phyloP scores from a whole-genome alignment of 2,329 filamentous ascomycete species.

The Fusarium luffae region DNA sequence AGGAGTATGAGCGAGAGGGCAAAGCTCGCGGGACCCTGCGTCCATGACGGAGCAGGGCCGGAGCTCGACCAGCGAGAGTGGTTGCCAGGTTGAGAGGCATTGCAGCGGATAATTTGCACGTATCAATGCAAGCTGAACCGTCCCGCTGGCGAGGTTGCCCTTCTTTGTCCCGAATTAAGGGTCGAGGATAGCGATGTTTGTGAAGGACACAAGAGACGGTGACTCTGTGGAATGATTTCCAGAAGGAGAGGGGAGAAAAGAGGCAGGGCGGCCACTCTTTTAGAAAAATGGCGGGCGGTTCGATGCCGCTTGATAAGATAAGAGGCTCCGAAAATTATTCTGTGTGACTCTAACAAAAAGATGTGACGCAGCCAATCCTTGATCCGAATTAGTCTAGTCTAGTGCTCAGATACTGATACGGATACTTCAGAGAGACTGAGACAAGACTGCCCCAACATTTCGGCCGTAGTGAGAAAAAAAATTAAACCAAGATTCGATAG shows the following conservation, averaged over 20 bases:
- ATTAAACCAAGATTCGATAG: conserved; percentile 33
- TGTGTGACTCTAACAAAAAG: conserved; percentile 36
- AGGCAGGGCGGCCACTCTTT: conserved; percentile 22
- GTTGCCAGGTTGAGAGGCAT: conserved; percentile 56
- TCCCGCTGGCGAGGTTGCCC: conserved; percentile 51
- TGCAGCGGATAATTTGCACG: conserved; percentile 46
- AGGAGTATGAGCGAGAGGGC: conserved; percentile 58
- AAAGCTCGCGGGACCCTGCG: conserved; percentile 60
- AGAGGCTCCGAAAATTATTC: conserved; percentile 44
- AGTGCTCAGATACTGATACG: conserved; percentile 26
- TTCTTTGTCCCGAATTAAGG: conserved; percentile 48
- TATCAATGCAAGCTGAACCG: conserved; percentile 53
- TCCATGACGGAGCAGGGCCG: conserved; percentile 67
- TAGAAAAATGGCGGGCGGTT: conserved; percentile 42
- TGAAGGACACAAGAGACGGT: conserved; percentile 40
- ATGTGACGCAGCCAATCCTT: conserved; percentile 19
- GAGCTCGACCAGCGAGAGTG: conserved; percentile 66
- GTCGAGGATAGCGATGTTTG: conserved; percentile 38
- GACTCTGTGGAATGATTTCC: conserved; percentile 42
- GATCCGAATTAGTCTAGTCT: background rate
- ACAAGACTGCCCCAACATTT: conserved; percentile 41
- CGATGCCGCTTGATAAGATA: conserved; percentile 44
- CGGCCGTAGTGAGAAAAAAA: conserved; percentile 29
- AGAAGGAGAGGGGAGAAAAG: conserved; percentile 30
- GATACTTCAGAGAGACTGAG: conserved; percentile 1